Evolutionary conservation across 306 rosid species (phyloP), one percentile per base, ranked within the genome.

Genomic region (Lotus japonicus): DNA sequence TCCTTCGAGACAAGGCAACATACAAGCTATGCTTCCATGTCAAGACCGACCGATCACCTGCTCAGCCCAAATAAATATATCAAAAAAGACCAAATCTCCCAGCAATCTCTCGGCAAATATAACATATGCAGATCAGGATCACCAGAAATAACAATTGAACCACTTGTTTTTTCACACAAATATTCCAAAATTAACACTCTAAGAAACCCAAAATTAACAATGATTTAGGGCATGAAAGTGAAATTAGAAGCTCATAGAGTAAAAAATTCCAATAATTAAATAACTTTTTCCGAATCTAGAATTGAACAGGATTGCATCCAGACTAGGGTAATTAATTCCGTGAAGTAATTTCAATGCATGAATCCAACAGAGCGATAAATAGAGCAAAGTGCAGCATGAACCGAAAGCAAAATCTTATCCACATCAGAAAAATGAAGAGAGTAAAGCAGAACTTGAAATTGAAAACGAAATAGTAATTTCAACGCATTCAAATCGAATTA

Each of bases 31-130:
- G 64, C 46, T 38, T 75, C 65, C 39, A 56, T 33, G 23, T 6
- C 12, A 70, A 44, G 16, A 64, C 13, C 7, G 16, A 64, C 13
- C 7, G 65, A 73, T 64, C 68, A 59, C 63, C 79, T 42, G 64
- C 12, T 50, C 14, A 49, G 44, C 70, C 55, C 39, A 62, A 61
- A 39, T 10, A 54, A 48, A n/a, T 0, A 9, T 9, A 21, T 42
- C 17, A 31, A 23, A 28, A 28, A 52, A 17, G 51, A 35, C 13
- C 7, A 11, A 43, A 13, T 18, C 13, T n/a, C 12, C 18, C 11
- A 26, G 45, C 6, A 55, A 39, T 35, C 61, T 6, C 61, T 8
- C 67, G 6, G 11, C 11, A 45, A 28, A 28, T 39, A 54, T 17
- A 6, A 44, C 26, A 11, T 58, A 11, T 13, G 0, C 2, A 18